A percentile compares a stretch with the other conserved stretches of the same genome.
Evolutionary conservation across 306 rosid genomes (phyloP).

Genomic region (Glycyrrhiza uralensis): DNA sequence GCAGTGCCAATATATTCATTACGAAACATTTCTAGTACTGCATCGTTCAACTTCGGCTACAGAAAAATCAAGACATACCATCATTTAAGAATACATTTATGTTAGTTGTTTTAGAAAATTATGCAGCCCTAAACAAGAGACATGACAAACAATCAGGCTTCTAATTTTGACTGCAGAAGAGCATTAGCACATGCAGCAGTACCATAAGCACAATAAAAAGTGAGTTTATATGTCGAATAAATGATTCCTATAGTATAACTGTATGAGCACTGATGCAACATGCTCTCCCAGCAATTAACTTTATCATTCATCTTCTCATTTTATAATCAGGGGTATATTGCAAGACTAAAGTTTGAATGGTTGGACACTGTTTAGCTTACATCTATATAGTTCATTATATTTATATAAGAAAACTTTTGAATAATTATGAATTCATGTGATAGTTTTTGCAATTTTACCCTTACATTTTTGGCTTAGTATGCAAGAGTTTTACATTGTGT

Average conservation of each 20-base stretch:
- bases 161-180: not conserved
- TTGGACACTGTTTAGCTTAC: not conserved
- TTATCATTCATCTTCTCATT: not conserved
- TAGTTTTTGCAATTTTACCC: not conserved
- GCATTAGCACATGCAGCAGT: not conserved
- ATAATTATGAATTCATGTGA: not conserved
- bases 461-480: not conserved
- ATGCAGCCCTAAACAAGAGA: slow-evolving; percentile 24
- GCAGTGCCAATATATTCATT: slow-evolving; percentile 90
- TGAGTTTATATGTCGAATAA: not conserved
- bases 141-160: slow-evolving; percentile 8
- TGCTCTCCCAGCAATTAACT: slow-evolving; percentile 12
- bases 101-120: slow-evolving; percentile 1
- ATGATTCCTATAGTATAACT: not conserved
- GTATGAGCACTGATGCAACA: not conserved
- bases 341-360: not conserved
- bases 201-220: not conserved
- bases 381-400: not conserved
- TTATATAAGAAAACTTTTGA: not conserved
- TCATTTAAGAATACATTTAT: slow-evolving; percentile 19
- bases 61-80: slow-evolving; percentile 30
- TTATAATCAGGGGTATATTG: slow-evolving; percentile 2
- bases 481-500: not conserved
- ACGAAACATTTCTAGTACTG: slow-evolving; percentile 89
- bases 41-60: slow-evolving; percentile 95